These are phyloP conservation scores for Lactuca sativa DNA, from an alignment of 129 eudicot genomes.

Conservation along the genomic window DNA sequence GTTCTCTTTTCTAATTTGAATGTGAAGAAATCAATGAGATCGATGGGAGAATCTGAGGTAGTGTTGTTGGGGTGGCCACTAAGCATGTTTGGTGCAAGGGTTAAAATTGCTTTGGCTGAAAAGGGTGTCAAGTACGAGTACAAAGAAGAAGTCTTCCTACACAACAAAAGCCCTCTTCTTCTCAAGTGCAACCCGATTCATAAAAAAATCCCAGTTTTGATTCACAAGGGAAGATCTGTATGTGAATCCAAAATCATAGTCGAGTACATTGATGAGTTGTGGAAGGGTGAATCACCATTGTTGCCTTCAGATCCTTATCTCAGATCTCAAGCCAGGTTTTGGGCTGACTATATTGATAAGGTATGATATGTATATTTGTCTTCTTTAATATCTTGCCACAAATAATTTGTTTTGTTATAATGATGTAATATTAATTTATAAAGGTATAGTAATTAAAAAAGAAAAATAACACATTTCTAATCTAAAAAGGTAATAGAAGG, in stretches of 20 bases:
- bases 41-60: slow-evolving; percentile 13
- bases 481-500: too few species aligned
- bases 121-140: slow-evolving; percentile 35
- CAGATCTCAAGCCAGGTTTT: slow-evolving; percentile 26
- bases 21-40: background rate
- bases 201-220: slow-evolving; percentile 32
- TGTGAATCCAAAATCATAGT: slow-evolving; percentile 30
- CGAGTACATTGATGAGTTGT: slow-evolving; percentile 30
- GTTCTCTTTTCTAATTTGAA: too few species aligned
- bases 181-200: slow-evolving; percentile 41
- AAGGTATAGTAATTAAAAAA: too few species aligned
- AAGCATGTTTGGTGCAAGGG: slow-evolving; percentile 38
- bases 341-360: slow-evolving; percentile 34
- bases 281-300: slow-evolving; percentile 4
- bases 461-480: too few species aligned
- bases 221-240: slow-evolving; percentile 30
- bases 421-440: too few species aligned
- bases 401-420: too few species aligned
- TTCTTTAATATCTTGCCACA: background rate
- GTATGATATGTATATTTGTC: background rate
- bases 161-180: slow-evolving; percentile 28
- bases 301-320: slow-evolving; percentile 26
- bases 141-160: slow-evolving; percentile 30
- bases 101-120: slow-evolving; percentile 39
- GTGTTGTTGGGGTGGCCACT: slow-evolving; percentile 28